These are phyloP conservation scores for Vitis labrusca DNA, from an alignment of 164 flowering plant species.

Conservation along the genomic window DNA sequence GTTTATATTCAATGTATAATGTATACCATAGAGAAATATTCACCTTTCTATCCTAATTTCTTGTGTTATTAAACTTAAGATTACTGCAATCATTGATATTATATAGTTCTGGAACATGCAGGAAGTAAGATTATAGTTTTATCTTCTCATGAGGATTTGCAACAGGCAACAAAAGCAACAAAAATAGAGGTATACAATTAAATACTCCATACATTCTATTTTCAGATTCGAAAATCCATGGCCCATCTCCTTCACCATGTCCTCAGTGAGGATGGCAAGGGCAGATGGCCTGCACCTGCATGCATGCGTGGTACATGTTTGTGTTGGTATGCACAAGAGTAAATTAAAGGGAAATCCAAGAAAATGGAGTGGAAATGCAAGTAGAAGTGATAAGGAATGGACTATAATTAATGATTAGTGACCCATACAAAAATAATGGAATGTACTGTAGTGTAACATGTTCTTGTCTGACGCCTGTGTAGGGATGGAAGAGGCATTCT, in stretches of 20 bases:
- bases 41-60: background rate
- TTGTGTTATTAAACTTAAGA: background rate
- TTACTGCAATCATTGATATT: background rate
- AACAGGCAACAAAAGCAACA: constrained; percentile 16
- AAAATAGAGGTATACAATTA: constrained; percentile 28
- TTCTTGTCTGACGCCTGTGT: constrained; percentile 1
- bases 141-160: constrained; percentile 24
- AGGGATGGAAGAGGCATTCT: constrained; percentile 21
- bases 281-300: constrained; percentile 21
- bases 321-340: background rate
- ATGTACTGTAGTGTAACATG: background rate
- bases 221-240: constrained; percentile 16
- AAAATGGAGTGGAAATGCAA: background rate
- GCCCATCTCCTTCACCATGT: constrained; percentile 24
- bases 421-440: too few species aligned
- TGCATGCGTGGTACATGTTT: constrained; percentile 1
- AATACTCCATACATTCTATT: constrained; percentile 6
- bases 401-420: background rate
- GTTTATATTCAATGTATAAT: too few species aligned
- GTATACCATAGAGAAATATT: background rate
- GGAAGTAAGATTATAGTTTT: constrained; percentile 22
- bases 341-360: background rate
- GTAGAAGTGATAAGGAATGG: background rate
- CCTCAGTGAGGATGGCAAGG: constrained; percentile 17
- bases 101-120: constrained; percentile 22